These are phyloP conservation scores for Candida montana DNA, from an alignment of 805 yeast genomes.

Conservation along the genomic window DNA sequence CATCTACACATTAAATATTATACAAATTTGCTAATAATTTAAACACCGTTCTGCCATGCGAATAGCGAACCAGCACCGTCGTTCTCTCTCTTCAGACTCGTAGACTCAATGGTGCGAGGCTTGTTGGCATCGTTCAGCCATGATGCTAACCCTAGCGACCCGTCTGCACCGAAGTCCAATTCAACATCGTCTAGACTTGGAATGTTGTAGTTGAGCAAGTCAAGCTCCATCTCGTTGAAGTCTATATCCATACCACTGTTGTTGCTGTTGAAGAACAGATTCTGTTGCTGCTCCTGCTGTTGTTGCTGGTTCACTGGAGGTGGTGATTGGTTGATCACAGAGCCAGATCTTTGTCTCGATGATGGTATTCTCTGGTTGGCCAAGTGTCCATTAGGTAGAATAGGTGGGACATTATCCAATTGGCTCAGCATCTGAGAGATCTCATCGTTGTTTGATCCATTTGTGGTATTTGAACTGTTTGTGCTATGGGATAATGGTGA, in stretches of 20 bases:
- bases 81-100: background rate
- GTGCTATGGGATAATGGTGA: conserved; percentile 13
- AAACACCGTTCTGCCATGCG: conserved; percentile 24
- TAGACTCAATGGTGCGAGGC: background rate
- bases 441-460: conserved; percentile 10
- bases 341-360: conserved; percentile 10
- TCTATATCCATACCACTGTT: no score
- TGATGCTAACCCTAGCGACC: conserved; percentile 71
- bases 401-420: conserved; percentile 24
- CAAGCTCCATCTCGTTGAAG: no score
- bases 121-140: conserved; percentile 39
- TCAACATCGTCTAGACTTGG: no score
- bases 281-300: conserved; percentile 3
- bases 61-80: conserved; percentile 13
- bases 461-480: conserved; percentile 3
- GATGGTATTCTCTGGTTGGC: conserved; percentile 10
- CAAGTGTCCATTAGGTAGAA: conserved; percentile 11
- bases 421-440: conserved; percentile 24
- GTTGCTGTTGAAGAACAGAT: conserved; percentile 1
- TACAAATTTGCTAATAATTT: no score
- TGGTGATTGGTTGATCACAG: conserved; percentile 9
- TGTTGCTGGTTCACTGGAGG: conserved; percentile 1
- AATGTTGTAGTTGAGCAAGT: no score
- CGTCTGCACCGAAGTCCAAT: conserved; percentile 73
- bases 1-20: no score